Conservation (phyloP, 164 flowering plant species). For the Chloranthus sessilifolius region DNA sequence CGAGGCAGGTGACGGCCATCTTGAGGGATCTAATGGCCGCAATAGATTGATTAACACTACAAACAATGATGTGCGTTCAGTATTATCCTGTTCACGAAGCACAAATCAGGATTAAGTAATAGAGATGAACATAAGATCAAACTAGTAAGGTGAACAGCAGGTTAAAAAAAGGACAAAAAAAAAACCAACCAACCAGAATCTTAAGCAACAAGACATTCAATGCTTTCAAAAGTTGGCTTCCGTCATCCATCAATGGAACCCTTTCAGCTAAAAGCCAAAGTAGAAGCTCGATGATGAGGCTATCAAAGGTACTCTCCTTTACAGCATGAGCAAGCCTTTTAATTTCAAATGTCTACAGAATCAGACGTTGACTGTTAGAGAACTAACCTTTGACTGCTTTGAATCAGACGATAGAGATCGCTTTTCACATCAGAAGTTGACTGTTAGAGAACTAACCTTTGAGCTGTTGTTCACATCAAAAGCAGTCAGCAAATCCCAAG, state of each 20-base stretch:
- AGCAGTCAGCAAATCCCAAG: too few relatives aligned
- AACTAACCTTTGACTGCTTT: too few relatives aligned
- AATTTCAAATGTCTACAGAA: conserved; percentile 90
- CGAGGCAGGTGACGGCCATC: conserved; percentile 87
- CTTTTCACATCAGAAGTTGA: too few relatives aligned
- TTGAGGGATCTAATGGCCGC: conserved; percentile 86
- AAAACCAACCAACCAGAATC: conserved; percentile 58
- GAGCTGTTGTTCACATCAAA: too few relatives aligned
- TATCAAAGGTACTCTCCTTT: conserved; percentile 82
- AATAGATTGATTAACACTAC: conserved; percentile 86
- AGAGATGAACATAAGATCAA: too few relatives aligned
- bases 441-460: too few relatives aligned
- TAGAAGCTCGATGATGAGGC: conserved; percentile 86
- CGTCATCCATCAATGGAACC: conserved; percentile 97
- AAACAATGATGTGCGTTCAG: conserved; percentile 94
- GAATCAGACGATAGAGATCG: too few relatives aligned
- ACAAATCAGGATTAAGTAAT: not conserved
- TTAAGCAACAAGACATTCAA: conserved; percentile 96
- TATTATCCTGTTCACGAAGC: conserved; percentile 77
- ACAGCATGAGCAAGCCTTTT: conserved; percentile 93
- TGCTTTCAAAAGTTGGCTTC: conserved; percentile 93
- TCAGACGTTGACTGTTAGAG: too few relatives aligned
- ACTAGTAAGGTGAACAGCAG: too few relatives aligned
- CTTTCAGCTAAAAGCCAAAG: conserved; percentile 99
- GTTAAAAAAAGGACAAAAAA: not conserved